Conservation (phyloP, 148 eudicot genomes). For the Hydrangea macrophylla region DNA sequence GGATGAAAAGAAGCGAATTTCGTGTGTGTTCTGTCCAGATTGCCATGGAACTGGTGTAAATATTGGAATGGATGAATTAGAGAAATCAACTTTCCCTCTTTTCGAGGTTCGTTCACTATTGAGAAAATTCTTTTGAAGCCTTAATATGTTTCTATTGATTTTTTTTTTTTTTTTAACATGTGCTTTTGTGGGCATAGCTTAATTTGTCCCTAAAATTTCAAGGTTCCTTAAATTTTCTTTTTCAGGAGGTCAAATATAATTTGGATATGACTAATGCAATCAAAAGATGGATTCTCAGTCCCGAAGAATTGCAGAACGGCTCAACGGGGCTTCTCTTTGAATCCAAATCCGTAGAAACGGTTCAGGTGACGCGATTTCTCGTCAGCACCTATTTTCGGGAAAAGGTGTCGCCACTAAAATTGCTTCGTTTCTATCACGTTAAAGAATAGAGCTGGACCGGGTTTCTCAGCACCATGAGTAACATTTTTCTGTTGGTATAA, state of each 20-base stretch:
- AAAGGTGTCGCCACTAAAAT: slow-evolving; percentile 43
- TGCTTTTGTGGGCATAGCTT: no score
- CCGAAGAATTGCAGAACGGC: slow-evolving; percentile 72
- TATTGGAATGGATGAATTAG: slow-evolving; percentile 58
- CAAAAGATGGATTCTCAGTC: slow-evolving; percentile 69
- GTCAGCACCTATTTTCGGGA: slow-evolving; percentile 32
- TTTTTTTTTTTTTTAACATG: no score
- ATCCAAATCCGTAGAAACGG: slow-evolving; percentile 14
- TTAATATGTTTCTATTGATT: neutral
- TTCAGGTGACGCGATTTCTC: slow-evolving; percentile 35
- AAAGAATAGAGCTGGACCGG: slow-evolving; percentile 26
- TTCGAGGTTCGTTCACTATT: slow-evolving; percentile 56
- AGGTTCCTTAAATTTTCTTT: slow-evolving; percentile 11
- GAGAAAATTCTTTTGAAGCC: neutral
- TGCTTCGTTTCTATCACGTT: slow-evolving; percentile 67
- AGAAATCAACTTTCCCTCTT: slow-evolving; percentile 63
- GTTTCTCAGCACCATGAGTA: slow-evolving; percentile 1
- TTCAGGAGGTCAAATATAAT: slow-evolving; percentile 62
- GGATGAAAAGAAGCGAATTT: slow-evolving; percentile 40
- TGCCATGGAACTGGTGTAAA: slow-evolving; percentile 82
- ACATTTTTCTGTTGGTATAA: neutral
- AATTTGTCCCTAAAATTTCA: neutral
- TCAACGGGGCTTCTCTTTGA: slow-evolving; percentile 69
- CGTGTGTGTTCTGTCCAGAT: slow-evolving; percentile 66
- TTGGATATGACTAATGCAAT: slow-evolving; percentile 60